A percentile compares a stretch with the other conserved stretches of the same genome.
These are phyloP conservation scores for Candida maesae DNA, from an alignment of 805 yeast genomes.

Conservation along the genomic window DNA sequence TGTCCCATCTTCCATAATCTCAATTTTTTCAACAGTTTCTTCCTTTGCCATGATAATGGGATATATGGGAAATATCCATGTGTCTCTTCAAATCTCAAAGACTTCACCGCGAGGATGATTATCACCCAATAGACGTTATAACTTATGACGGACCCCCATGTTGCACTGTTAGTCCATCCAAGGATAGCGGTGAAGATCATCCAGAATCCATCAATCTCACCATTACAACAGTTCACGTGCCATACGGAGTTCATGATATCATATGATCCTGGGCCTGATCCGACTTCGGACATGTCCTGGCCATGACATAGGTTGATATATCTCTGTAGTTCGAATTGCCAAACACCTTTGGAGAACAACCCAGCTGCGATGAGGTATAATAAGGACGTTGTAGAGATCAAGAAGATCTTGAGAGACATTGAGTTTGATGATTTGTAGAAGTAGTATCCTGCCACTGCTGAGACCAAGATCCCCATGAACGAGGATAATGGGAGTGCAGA, in stretches of 20 bases:
- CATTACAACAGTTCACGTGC: slow-evolving; percentile 96
- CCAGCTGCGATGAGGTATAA: slow-evolving; percentile 86
- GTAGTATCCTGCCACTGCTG: slow-evolving; percentile 58
- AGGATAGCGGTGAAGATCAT: slow-evolving; percentile 83
- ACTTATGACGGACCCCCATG: slow-evolving; percentile 78
- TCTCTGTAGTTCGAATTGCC: slow-evolving; percentile 81
- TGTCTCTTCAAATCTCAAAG: slow-evolving; percentile 50
- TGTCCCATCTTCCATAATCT: slow-evolving; percentile 16
- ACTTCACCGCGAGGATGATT: slow-evolving; percentile 39
- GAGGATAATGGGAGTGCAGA: slow-evolving; percentile 64
- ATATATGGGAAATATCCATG: slow-evolving; percentile 56
- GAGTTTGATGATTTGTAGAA: slow-evolving; percentile 79
- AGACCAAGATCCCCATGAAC: slow-evolving; percentile 52
- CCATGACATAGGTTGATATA: slow-evolving; percentile 76
- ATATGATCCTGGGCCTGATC: slow-evolving; percentile 92
- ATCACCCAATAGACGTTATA: slow-evolving; percentile 69
- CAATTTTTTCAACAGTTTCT: slow-evolving; percentile 41
- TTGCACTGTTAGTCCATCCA: slow-evolving; percentile 95
- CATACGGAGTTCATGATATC: slow-evolving; percentile 76
- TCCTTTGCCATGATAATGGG: slow-evolving; percentile 60
- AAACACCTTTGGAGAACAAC: slow-evolving; percentile 77
- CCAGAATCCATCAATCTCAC: slow-evolving; percentile 90
- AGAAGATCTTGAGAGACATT: slow-evolving; percentile 67
- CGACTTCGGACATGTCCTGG: slow-evolving; percentile 80
- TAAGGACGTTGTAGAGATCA: slow-evolving; percentile 74